Evolutionary conservation across 352 stramenopile species (phyloP), one percentile per base, ranked within the genome.

Genomic region (Lagenidium sp.): DNA sequence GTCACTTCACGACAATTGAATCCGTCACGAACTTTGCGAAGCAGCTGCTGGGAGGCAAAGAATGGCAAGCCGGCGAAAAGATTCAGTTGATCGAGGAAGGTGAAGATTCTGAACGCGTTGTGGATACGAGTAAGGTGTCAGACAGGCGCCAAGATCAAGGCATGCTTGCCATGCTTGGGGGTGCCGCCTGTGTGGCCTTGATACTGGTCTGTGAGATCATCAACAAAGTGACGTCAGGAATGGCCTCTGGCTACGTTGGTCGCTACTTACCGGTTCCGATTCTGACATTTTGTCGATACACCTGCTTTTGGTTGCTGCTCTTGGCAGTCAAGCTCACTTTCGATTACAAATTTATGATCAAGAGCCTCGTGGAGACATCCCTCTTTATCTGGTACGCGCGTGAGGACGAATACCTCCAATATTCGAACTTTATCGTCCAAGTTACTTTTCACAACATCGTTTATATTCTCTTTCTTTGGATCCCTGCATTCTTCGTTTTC

Each of bases 401-500:
- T 48, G 57, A 72, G 52, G 61, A 82, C 16, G 63, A 83, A 10
- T 88, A 88, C 44, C 49, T 88, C 3, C 61, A 69, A 49, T 83
- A 86, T 48, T 91, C 79, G 25, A 67, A 85, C 55, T 91, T 91
- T 48, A 82, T 91, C 47, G 39, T 91, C 29, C 78, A 88, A 49
- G 25, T 82, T 25, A 71, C 60, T 37, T 85, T 82, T 50, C 76
- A 87, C 73, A 88, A 91, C 68, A 79, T 91, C 38, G 40, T 79
- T 21, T 91, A 87, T 50, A 82, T 91, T 30, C 28, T 87, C n/a
- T 87, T 85, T 55, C 50, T 91, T 42, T 91, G 79, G 79, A 66
- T 88, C 15, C 79, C 79, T 19, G 59, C 73, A 2, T 85, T 82
- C 36, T 73, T 88, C 42, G 79, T 91, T 22, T 88, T 87, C 54